Evolutionary conservation across 2,329 filamentous ascomycete genomes (phyloP), one percentile per base, ranked within the genome.

Genomic region (Lachnellula willkommii): DNA sequence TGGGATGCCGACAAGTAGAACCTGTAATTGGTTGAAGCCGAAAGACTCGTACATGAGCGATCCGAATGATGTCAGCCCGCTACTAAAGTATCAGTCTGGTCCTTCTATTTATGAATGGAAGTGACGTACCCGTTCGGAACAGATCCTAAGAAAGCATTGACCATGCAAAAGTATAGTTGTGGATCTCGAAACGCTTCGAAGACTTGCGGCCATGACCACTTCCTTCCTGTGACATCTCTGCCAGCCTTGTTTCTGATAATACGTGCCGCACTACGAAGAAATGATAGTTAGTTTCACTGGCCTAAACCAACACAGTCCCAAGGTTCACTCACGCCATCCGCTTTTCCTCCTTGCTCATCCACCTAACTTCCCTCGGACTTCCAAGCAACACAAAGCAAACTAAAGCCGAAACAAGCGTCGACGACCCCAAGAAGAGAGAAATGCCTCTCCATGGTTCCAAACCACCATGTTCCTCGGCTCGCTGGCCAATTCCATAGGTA

Each of bases 1-100:
- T 39, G 77, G 72, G 36, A 77, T 73, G 17, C 70, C 69, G 9
- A 71, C 63, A 2, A 72, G 65, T 20, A 71, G 63, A 17, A 71
- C 68, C 50, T 72, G 60, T 3, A 70, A 64, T 45, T 69, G 60
- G 6, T 51, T 59, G 39, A 66, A 66, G 17, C 64, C 64, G 47
- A 66, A 66, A 5, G 63, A 61, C 22, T 57, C 28, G 40, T 63
- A 64, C 57, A 65, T 61, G 14, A 66, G 37, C 1, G 53, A 55
- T 7, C 62, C 52, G 36, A 64, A 61, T 1, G 79, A 82, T 1
- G 68, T 70, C 7, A 73, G 59, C 11, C 70, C 72, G 42, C 42
- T 45, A 24, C 20, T n/a, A 6, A 20, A 6, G 15, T n/a, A 20
- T 42, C 5, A 42, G 15, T 20, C 17, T 15, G 39, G 3, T 7